Conservation (phyloP, 495 filamentous ascomycete species). For the Tuber umbilicatum region DNA sequence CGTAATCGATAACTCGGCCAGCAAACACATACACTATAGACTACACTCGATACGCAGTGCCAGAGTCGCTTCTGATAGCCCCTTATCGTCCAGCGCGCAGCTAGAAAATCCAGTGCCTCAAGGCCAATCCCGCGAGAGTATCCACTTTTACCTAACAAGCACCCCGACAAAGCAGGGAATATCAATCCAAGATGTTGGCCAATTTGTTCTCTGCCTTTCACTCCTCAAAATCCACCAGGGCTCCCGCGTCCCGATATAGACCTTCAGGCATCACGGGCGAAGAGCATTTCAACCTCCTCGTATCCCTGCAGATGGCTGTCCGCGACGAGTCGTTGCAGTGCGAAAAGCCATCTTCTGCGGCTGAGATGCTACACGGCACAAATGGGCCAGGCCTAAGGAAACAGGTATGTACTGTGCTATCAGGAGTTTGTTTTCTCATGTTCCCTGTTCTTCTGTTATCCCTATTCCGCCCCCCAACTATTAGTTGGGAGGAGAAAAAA, state of each 20-base stretch:
- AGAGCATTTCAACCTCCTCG: conserved; percentile 29
- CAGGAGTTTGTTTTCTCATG: not conserved
- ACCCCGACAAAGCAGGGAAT: not conserved
- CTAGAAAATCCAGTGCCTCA: not conserved
- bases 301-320: conserved; percentile 30
- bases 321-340: conserved; percentile 6
- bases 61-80: not conserved
- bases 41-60: not conserved
- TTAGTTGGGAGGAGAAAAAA: not conserved
- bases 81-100: not conserved
- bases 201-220: conserved; percentile 26
- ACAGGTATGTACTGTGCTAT: conserved; percentile 26
- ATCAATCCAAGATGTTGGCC: conserved; percentile 17
- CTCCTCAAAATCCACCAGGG: not conserved
- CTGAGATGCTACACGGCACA: conserved; percentile 29
- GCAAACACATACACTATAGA: not conserved
- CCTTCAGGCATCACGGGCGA: conserved; percentile 15
- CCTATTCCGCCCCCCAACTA: not conserved
- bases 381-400: conserved; percentile 25
- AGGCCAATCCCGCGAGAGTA: not conserved
- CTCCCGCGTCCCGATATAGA: conserved; percentile 19
- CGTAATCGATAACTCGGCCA: not conserved
- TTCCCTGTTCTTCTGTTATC: not conserved
- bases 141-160: not conserved
- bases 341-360: conserved; percentile 16